Evolutionary conservation across 2,329 filamentous ascomycete species (phyloP), one percentile per base, ranked within the genome.

Genomic region (Blastomyces parvus): DNA sequence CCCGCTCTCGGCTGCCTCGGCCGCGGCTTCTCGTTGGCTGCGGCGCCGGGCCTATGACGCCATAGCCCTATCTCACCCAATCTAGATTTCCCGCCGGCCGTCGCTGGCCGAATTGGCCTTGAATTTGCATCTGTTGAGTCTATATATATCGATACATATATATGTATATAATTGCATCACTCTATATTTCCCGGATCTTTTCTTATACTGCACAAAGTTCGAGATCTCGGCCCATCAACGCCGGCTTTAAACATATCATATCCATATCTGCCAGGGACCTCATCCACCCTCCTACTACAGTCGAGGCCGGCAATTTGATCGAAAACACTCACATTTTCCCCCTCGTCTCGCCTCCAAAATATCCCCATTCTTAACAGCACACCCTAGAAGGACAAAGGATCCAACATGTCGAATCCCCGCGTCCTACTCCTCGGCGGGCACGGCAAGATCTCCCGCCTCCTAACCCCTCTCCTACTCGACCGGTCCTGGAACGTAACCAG

Each of bases 391-490:
- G 5, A 1, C 14, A 14, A 44, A 44, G 19, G 14, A 42, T 9
- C 33, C 17, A 59, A 13, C 25, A 62, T 62, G 60, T 25, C 60
- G 38, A 62, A 38, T 38, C 60, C 60, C 50, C 80, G 84, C 71
- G 84, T 92, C 64, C 85, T 92, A 65, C 77, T 94, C 67, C 84
- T 94, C 66, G 90, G 90, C 70, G 90, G 90, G 70, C 89, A 92
- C 78, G 90, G 90, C 77, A 90, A 91, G 73, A 77, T 94, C 64
- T 84, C 89, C 67, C 84, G 89, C 64, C 78, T 87, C 53, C 82
- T 94, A 48, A 94, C 90, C 9, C 88, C 88, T 1, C 82, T 92
- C 64, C 85, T 95, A 8, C 84, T 94, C 52, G 81, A 85, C 60
- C 85, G 86, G 67, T 84, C 84, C 42, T 93, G 89, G 88, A 84